Conservation (phyloP, 2,329 filamentous ascomycete species). For the Verticillium alfalfae region DNA sequence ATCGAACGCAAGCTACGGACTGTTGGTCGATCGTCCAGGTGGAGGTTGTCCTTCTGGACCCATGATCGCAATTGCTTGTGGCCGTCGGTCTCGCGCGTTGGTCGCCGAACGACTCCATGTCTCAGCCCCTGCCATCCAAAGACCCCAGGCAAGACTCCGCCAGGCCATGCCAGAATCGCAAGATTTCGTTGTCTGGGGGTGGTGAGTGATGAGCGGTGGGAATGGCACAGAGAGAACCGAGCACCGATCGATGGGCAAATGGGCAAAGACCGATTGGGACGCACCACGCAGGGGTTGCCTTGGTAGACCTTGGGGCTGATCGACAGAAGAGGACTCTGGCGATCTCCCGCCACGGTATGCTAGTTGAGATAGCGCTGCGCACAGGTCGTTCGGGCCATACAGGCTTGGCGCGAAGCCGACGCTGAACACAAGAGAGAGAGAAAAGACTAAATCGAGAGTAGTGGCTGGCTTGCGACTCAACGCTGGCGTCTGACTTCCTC, state of each 20-base stretch:
- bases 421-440: not conserved
- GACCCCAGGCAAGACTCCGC: not conserved
- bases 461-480: not conserved
- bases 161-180: not conserved
- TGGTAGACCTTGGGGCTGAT: not conserved
- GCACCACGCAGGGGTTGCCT: not conserved
- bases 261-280: not conserved
- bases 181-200: not conserved
- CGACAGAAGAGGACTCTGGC: not conserved
- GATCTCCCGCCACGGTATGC: not conserved
- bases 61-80: not conserved
- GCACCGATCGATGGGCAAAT: not conserved
- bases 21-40: not conserved
- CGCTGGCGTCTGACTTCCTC: not conserved
- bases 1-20: not conserved
- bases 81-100: not conserved
- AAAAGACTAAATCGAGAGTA: not conserved
- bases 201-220: not conserved
- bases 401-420: not conserved
- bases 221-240: not conserved
- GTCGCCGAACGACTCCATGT: not conserved
- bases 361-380: not conserved
- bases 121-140: not conserved
- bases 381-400: not conserved
- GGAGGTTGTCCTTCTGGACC: not conserved